Base-by-base conservation (phyloP, 306 rosid genomes). In the Inga laurina region DNA sequence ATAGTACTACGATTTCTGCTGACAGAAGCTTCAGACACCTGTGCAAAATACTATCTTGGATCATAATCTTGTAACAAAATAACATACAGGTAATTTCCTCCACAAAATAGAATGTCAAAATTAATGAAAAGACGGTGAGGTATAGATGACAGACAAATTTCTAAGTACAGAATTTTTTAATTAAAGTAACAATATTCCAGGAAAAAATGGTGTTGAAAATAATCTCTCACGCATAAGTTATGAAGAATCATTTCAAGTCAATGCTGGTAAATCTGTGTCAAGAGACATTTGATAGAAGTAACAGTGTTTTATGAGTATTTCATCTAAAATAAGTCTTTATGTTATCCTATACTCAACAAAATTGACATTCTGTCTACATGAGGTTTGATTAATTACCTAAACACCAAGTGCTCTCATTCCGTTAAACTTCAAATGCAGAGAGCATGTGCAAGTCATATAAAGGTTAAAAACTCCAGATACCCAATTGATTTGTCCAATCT, bases 1-100 rank as follows among this genome's bases (percentile, higher is more conserved):
- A 97, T 97, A 81, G 99, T 97, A 86, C 99, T 97, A 64, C 99
- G 97, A 77, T 97, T 97, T 89, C 99, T 90, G 88, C 97, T 94
- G 48, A 97, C 97, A 82, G 99, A 97, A 68, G 99, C 99, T 88
- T 97, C 99, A 51, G 98, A 94, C 64, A 97, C 97, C 99, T 97
- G 86, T 64, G 79, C 32, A 83, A 82, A 82, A n/a, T 56, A 66
- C 76, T 68, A 48, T 83, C 46, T 65, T 78, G 74, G 83, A 84
- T 78, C 81, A 72, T 66, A 66, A 75, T 83, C 74, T 39, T 74
- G 73, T 80, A 83, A 72, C 62, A 80, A 69, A 86, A 39, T 45
- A 79, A 1, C 72, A 43, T 37, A 69, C 30, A 21, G 51, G 75
- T 27, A 75, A 30, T 64, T 27, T 30, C 4, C 70, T 5, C 37